Evolutionary conservation across 192 early-diverging fungal genomes (phyloP), one percentile per base, ranked within the genome.

Genomic region (Coemansia sp.): DNA sequence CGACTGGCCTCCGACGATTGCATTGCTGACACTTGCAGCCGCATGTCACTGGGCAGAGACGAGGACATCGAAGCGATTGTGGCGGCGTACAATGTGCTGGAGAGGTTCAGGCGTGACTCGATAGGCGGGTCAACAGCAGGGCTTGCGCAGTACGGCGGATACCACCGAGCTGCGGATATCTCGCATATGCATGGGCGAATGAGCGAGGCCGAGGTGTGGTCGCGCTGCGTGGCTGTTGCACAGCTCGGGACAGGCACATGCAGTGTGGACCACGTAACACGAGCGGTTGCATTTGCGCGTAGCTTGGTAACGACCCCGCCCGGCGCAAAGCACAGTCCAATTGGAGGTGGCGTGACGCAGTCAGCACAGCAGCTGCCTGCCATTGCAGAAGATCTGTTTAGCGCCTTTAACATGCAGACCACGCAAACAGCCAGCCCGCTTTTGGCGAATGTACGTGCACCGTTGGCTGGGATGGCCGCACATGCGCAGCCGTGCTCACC

Each of bases 181-280:
- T 60, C 77, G 38, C 63, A 70, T 61, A 71, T 80, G 67, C 71
- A 80, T 39, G 68, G 71, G 3, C 55, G 16, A 45, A 48, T 80
- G 25, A 55, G 43, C 2, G 71, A 74, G 59, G 25, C 51, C 50
- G 65, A 63, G 1, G 64, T 74, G 4, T 80, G 77, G 77, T 31
- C 43, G 52, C 26, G 61, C 35, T 80, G 77, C 43, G 47, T 51
- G 17, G 62, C 57, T 12, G 35, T 54, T 57, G 71, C 67, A 0
- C 61, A 67, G 47, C 35, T 27, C 6, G 64, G 67, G 16, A 56
- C 71, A 0, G 31, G 19, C 16, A 59, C 5, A 5, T 80, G 77
- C 23, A 48, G 53, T 12, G 19, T 74, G 45, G 63, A 80, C 48
- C 71, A 74, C 39, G 48, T 64, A 1, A 23, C 54, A 3, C 71